Evolutionary conservation across 495 filamentous ascomycete genomes (phyloP).

Genomic region (Chaetomium fimeti): DNA sequence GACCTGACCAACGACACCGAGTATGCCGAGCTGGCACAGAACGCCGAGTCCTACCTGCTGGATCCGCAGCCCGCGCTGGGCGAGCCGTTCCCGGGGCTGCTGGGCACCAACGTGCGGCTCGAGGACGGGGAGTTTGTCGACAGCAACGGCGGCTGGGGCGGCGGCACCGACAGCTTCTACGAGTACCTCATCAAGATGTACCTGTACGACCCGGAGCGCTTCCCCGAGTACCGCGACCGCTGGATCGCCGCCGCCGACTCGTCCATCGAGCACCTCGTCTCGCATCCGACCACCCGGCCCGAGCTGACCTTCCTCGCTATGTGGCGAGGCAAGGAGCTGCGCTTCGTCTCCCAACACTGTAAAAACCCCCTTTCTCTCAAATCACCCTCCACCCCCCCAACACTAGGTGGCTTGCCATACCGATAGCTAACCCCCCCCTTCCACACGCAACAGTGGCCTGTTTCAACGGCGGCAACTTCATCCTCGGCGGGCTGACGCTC

Average conservation of each 20-base stretch:
- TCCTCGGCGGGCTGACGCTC: conserved; percentile 76
- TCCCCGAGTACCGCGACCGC: conserved; percentile 61
- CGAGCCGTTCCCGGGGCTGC: conserved; percentile 75
- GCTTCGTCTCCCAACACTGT: conserved; percentile 59
- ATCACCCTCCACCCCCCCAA: neutral
- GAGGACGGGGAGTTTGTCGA: conserved; percentile 65
- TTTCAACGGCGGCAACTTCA: conserved; percentile 84
- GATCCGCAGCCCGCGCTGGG: conserved; percentile 58
- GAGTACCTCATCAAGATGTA: conserved; percentile 96
- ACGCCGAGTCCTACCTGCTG: conserved; percentile 70
- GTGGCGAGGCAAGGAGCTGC: conserved; percentile 53
- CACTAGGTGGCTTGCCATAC: too few species aligned
- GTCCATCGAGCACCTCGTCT: conserved; percentile 67
- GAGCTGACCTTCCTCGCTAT: conserved; percentile 74
- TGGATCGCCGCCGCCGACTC: conserved; percentile 80
- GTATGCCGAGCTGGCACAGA: conserved; percentile 67
- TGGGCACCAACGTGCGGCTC: conserved; percentile 68
- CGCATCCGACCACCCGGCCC: conserved; percentile 65
- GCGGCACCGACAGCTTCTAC: conserved; percentile 80
- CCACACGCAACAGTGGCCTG: conserved; percentile 56
- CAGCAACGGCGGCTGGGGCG: conserved; percentile 71
- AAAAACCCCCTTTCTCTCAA: conserved; percentile 19
- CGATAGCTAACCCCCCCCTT: neutral
- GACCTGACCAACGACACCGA: conserved; percentile 67
- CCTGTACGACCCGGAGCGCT: conserved; percentile 70